Percentiles rank a stretch among this genome's conserved stretches.
Evolutionary conservation across 495 filamentous ascomycete genomes (phyloP).

Genomic region (Pseudomonodictys pantanalensis): DNA sequence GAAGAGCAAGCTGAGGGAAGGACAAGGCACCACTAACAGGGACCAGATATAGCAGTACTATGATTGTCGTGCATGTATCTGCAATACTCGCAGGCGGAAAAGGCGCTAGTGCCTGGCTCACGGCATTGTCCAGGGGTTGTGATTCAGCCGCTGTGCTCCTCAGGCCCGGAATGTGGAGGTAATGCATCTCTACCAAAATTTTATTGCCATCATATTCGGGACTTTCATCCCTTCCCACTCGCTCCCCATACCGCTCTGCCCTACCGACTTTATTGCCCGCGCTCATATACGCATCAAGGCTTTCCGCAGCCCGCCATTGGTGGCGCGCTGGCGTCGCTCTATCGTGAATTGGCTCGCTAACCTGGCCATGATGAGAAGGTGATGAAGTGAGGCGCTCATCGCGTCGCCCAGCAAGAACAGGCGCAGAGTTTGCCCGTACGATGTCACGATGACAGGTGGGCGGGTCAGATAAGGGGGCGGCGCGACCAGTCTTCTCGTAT

Average conservation of each 20-base stretch:
- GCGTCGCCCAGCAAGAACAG: background rate
- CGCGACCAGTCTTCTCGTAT: background rate
- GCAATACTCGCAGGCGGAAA: background rate
- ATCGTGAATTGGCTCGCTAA: background rate
- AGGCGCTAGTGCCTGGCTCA: background rate
- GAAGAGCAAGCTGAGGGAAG: too few species aligned
- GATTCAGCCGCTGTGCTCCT: background rate
- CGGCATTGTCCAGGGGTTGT: background rate
- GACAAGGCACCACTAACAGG: too few species aligned
- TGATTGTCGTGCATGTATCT: slow-evolving; percentile 8
- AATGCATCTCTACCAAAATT: background rate
- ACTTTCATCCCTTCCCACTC: too few species aligned
- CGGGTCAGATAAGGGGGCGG: background rate
- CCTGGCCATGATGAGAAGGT: background rate
- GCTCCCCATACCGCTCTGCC: background rate
- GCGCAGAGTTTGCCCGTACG: background rate
- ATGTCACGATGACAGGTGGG: background rate
- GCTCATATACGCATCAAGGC: background rate
- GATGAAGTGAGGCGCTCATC: background rate
- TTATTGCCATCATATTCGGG: background rate
- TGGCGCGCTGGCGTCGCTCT: background rate
- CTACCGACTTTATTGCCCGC: background rate
- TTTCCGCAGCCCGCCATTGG: background rate
- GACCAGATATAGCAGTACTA: too few species aligned
- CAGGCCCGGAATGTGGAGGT: background rate